Percentiles rank a stretch among this genome's conserved stretches.
phyloP scores from a whole-genome alignment of 192 early-diverging fungal species.

The Dissophora ornata region DNA sequence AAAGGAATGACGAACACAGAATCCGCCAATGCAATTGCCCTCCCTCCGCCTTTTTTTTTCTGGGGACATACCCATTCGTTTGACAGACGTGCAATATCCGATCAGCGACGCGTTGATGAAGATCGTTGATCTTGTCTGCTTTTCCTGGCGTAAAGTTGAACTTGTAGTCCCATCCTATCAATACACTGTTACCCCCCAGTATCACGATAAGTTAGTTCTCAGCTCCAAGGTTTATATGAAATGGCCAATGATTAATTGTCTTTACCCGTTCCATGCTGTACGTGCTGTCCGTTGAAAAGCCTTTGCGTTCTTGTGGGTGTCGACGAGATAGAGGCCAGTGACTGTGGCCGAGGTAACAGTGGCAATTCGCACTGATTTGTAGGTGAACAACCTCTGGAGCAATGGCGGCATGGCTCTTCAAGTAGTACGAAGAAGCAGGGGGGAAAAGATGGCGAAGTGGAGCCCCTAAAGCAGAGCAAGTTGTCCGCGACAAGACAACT shows the following conservation, averaged over 20 bases:
- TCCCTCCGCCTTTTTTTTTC: too few species aligned
- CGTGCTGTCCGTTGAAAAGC: conserved; percentile 59
- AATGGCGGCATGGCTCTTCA: conserved; percentile 14
- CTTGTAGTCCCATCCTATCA: conserved; percentile 80
- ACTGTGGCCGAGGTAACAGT: conserved; percentile 24
- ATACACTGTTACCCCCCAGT: conserved; percentile 30
- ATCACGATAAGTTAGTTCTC: too few species aligned
- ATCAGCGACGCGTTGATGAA: conserved; percentile 80
- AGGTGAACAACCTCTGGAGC: conserved; percentile 31
- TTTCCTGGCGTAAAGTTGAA: conserved; percentile 79
- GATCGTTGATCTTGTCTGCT: conserved; percentile 68
- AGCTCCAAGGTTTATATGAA: too few species aligned
- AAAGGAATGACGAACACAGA: conserved; percentile 3
- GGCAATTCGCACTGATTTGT: conserved; percentile 17
- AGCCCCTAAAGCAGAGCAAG: too few species aligned
- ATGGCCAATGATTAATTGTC: too few species aligned
- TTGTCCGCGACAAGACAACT: too few species aligned
- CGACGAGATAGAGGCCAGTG: conserved; percentile 55
- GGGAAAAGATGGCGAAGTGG: too few species aligned
- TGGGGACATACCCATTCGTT: conserved; percentile 75
- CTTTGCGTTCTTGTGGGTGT: conserved; percentile 60
- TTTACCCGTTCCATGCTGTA: conserved; percentile 62
- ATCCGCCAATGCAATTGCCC: too few species aligned
- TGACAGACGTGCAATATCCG: conserved; percentile 81
- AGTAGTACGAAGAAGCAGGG: neutral